Base-by-base conservation (phyloP, 306 rosid genomes). In the Cucumis melo region DNA sequence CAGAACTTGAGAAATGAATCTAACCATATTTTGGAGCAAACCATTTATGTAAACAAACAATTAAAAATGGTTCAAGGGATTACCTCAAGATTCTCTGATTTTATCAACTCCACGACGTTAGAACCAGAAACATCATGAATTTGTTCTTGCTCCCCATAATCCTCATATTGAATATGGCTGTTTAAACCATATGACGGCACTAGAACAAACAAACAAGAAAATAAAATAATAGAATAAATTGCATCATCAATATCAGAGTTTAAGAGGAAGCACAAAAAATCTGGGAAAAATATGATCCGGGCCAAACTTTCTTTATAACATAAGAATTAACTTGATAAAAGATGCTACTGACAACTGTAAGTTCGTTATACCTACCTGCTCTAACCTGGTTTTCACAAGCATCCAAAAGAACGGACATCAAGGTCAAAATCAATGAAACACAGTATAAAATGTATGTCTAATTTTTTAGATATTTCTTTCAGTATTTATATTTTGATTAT, bases 41-140 rank as follows among this genome's bases (percentile, higher is more conserved):
- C 11, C n/a, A 24, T 38, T 39, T 66, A 17, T 41, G 12, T 38
- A 24, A 63, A 77, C 63, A 24, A 41, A 77, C 34, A 81, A 85
- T 78, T 67, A 51, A n/a, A 81, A 17, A 19, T 19, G 29, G 85
- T 50, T 79, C 60, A 58, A 54, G 71, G 74, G 73, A 88, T 89
- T 86, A 95, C 99, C 76, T 92, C 93, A 80, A 92, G 87, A 83
- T 74, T 82, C 76, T 87, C 86, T 75, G 93, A 86, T 81, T 89
- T 90, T 34, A 89, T 84, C 78, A 89, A 78, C 56, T 92, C 97
- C 82, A 81, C 59, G 65, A 91, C 84, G 82, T 84, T 89, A 55
- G 85, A 85, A 80, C 86, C 87, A 78, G 90, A 88, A 77, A 91
- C 61, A 84, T 91, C 91, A 54, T 79, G 57, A 55, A 42, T 76